Conservation (phyloP, 129 eudicot genomes). For the sunflower (Helianthus annuus) region DNA sequence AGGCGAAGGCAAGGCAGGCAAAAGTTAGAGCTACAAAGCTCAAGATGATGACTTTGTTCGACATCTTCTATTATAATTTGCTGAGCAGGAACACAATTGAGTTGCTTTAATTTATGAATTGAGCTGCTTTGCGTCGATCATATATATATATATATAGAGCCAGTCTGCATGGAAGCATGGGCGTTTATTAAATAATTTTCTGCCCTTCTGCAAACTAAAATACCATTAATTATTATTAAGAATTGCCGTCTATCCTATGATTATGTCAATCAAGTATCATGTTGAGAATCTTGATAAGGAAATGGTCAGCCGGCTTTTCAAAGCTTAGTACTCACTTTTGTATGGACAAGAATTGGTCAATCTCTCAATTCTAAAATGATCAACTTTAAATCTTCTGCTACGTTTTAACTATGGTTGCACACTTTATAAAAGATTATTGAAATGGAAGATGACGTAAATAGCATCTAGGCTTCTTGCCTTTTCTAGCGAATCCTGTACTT, state of each 20-base stretch:
- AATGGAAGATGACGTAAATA: neutral
- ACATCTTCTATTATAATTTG: conserved; percentile 15
- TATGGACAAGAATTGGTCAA: conserved; percentile 25
- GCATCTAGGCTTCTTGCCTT: neutral
- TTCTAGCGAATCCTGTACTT: too few relatives aligned
- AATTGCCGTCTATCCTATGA: conserved; percentile 15
- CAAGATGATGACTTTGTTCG: conserved; percentile 22
- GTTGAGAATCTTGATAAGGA: conserved; percentile 4
- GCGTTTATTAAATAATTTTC: conserved; percentile 8
- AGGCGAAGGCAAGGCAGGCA: conserved; percentile 27
- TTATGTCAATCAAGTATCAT: neutral
- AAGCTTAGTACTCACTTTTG: neutral
- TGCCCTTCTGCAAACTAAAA: neutral
- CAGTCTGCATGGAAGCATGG: conserved; percentile 6
- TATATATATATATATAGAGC: conserved; percentile 6
- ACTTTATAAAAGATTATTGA: neutral
- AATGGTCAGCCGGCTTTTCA: conserved; percentile 22
- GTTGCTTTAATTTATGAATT: conserved; percentile 19
- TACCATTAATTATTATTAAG: neutral
- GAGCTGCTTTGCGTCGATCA: conserved; percentile 15
- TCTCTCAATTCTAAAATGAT: neutral
- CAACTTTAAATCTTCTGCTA: neutral
- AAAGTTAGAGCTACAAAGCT: conserved; percentile 26
- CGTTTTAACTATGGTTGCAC: neutral
- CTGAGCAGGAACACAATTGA: neutral